Conservation (phyloP, 2,329 filamentous ascomycete species). For the Calonectria pseudoturangicola region DNA sequence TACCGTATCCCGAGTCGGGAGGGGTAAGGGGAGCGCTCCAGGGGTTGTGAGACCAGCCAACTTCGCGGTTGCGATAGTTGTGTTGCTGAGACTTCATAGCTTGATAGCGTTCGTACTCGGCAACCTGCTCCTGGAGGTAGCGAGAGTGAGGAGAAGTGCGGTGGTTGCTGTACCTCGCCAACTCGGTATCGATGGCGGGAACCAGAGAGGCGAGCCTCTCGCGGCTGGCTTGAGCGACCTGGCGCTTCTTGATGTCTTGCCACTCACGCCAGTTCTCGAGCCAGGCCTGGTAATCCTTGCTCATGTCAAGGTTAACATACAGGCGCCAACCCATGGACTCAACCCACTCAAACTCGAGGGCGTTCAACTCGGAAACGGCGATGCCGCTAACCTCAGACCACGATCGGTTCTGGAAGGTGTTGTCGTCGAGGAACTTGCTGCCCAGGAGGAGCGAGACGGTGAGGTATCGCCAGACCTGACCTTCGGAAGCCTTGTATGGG, state of each 20-base stretch:
- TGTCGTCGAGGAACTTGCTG: constrained; percentile 97
- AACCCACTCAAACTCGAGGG: constrained; percentile 91
- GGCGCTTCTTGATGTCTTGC: constrained; percentile 73
- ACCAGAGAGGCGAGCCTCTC: constrained; percentile 70
- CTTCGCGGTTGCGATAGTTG: constrained; percentile 67
- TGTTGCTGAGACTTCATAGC: constrained; percentile 64
- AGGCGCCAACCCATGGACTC: constrained; percentile 88
- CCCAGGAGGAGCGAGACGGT: constrained; percentile 90
- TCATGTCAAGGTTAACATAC: constrained; percentile 88
- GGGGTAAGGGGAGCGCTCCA: constrained; percentile 73
- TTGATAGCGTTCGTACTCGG: constrained; percentile 71
- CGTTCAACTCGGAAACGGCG: constrained; percentile 87
- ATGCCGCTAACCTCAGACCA: constrained; percentile 98
- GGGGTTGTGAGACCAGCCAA: constrained; percentile 66
- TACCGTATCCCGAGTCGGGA: constrained; percentile 77
- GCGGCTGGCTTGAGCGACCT: constrained; percentile 67
- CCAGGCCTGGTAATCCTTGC: constrained; percentile 81
- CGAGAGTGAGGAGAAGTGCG: constrained; percentile 62
- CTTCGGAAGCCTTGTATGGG: constrained; percentile 76
- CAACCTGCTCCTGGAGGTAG: constrained; percentile 74
- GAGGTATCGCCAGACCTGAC: constrained; percentile 90
- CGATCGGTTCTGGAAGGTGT: constrained; percentile 97
- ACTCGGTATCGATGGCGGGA: constrained; percentile 67
- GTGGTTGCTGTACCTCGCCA: constrained; percentile 62
- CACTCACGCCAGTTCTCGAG: constrained; percentile 76